phyloP scores from a whole-genome alignment of 2,329 filamentous ascomycete species.

The Sporothrix protearum region DNA sequence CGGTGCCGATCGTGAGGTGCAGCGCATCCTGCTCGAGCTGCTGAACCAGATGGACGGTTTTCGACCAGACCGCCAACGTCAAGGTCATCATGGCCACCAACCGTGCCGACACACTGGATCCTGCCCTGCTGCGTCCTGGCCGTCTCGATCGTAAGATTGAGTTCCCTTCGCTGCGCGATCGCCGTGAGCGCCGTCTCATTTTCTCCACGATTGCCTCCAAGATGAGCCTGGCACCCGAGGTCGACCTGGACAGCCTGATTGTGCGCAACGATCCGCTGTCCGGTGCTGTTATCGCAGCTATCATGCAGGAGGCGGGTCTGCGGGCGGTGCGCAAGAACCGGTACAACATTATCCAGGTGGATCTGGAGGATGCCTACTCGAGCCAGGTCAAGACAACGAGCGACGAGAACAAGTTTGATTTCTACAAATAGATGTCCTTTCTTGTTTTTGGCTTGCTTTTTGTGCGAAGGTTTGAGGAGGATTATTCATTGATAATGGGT shows the following conservation, averaged over 20 bases:
- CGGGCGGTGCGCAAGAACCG: slow-evolving; percentile 94
- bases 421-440: slow-evolving; percentile 65
- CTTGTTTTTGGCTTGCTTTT: background rate
- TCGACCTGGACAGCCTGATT: slow-evolving; percentile 93
- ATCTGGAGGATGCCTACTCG: slow-evolving; percentile 95
- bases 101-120: slow-evolving; percentile 93
- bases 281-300: slow-evolving; percentile 93
- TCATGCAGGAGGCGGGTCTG: slow-evolving; percentile 98
- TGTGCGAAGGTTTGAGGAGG: background rate
- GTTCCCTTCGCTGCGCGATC: slow-evolving; percentile 91
- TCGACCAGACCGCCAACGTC: slow-evolving; percentile 97
- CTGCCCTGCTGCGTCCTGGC: slow-evolving; percentile 87
- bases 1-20: slow-evolving; percentile 94
- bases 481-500: slow-evolving; percentile 3
- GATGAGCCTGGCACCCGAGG: slow-evolving; percentile 96
- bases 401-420: slow-evolving; percentile 77
- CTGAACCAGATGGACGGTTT: slow-evolving; percentile 99
- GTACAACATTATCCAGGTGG: slow-evolving; percentile 97
- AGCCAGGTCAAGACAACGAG: slow-evolving; percentile 83
- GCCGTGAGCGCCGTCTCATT: slow-evolving; percentile 91
- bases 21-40: slow-evolving; percentile 94
- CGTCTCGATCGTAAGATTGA: slow-evolving; percentile 98
- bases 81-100: slow-evolving; percentile 99
- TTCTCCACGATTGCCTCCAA: slow-evolving; percentile 95
- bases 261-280: slow-evolving; percentile 94